These are phyloP conservation scores for Asterophora parasitica DNA, from an alignment of 768 basidiomycete genomes.

Conservation along the genomic window DNA sequence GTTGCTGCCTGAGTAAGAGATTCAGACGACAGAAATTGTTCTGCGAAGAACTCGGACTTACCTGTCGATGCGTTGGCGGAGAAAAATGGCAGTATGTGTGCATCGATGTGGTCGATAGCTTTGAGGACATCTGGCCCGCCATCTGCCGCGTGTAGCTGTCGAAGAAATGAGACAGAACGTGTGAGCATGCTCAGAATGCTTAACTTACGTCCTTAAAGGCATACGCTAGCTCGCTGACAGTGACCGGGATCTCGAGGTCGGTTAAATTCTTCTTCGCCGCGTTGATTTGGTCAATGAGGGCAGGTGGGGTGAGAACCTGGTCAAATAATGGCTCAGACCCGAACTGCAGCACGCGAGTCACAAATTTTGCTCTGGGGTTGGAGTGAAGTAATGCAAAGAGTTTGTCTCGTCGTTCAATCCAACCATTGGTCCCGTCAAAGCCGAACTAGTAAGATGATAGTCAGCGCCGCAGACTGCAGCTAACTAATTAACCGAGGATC, in stretches of 20 bases:
- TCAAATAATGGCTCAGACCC: conserved; percentile 71
- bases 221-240: conserved; percentile 63
- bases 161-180: not conserved
- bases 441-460: conserved; percentile 39
- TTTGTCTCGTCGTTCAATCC: conserved; percentile 48
- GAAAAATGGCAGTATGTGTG: conserved; percentile 73
- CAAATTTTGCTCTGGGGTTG: conserved; percentile 58
- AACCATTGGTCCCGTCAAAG: conserved; percentile 42
- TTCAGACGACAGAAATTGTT: too few species aligned
- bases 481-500: not conserved
- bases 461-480: conserved; percentile 1
- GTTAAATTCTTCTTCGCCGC: conserved; percentile 45
- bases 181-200: not conserved
- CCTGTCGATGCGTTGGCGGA: conserved; percentile 50
- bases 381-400: conserved; percentile 50
- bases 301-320: conserved; percentile 40
- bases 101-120: conserved; percentile 60
- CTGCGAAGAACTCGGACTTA: too few species aligned
- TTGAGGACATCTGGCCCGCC: conserved; percentile 52
- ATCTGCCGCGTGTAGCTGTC: conserved; percentile 35
- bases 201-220: conserved; percentile 41
- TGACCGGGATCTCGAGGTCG: conserved; percentile 57
- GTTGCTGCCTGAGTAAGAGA: conserved; percentile 50
- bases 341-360: conserved; percentile 64
- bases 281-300: conserved; percentile 48